A percentile compares a stretch with the other conserved stretches of the same genome.
These are phyloP conservation scores for Immersiella caudata DNA, from an alignment of 495 filamentous ascomycete species.

Conservation along the genomic window DNA sequence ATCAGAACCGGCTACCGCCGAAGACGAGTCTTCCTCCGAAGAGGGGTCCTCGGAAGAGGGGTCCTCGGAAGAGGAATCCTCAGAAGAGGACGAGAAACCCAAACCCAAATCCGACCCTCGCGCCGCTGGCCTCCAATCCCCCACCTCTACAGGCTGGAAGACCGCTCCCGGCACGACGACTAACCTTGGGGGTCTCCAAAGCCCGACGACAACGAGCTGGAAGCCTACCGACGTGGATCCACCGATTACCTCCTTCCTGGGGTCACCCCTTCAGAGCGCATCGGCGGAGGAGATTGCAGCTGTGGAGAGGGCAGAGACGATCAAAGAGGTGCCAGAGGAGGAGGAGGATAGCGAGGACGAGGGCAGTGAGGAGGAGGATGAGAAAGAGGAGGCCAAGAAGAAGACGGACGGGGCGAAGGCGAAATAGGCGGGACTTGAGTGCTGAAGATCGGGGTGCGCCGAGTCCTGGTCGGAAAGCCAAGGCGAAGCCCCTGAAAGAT, in stretches of 20 bases:
- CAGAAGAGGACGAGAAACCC: constrained; percentile 5
- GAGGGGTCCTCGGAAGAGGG: constrained; percentile 15
- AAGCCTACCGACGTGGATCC: constrained; percentile 43
- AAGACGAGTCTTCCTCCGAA: constrained; percentile 4
- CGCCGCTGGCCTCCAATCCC: constrained; percentile 38
- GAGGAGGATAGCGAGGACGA: constrained; percentile 33
- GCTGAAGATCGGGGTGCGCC: neutral
- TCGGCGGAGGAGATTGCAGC: constrained; percentile 43
- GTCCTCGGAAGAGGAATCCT: constrained; percentile 14
- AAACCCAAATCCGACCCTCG: neutral
- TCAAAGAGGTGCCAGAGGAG: constrained; percentile 38
- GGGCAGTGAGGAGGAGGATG: constrained; percentile 28
- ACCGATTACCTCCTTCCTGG: constrained; percentile 40
- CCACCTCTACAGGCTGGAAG: constrained; percentile 42
- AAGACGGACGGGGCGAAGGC: constrained; percentile 10
- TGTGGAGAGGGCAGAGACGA: constrained; percentile 43
- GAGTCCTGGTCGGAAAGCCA: neutral
- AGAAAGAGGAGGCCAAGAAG: constrained; percentile 24
- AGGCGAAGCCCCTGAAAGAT: neutral
- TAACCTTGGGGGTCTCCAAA: constrained; percentile 40
- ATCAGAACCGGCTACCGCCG: neutral
- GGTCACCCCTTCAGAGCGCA: constrained; percentile 31
- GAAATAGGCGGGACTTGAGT: neutral
- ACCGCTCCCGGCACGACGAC: constrained; percentile 18
- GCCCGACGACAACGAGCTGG: constrained; percentile 50